Evolutionary conservation across 202 grass and related monocot genomes (phyloP), one percentile per base, ranked within the genome.

Genomic region (Eragrostis tef): DNA sequence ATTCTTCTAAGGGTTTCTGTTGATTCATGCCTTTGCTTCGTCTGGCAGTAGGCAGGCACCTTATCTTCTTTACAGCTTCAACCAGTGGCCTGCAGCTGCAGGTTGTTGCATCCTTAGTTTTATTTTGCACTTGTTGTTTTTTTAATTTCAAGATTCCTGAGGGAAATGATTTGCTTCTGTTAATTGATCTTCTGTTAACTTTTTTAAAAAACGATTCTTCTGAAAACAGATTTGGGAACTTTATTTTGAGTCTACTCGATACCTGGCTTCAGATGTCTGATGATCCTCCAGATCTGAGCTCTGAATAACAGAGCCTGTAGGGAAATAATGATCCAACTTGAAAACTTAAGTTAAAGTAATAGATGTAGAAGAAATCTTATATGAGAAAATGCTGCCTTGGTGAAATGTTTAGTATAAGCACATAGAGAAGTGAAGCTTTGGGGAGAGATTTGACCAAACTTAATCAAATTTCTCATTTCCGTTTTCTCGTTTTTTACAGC

Each of bases 31-130:
- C 63, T 17, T 50, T 57, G 70, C 47, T 69, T 76, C 58, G 77
- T 64, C 66, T 77, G 71, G 71, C 77, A 74, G 81, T 15, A 61
- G 60, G 24, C 31, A 56, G 20, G 21, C 11, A 36, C 71, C 46
- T 84, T 81, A 81, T 77, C 64, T 71, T 76, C 14, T 70, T 80
- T 79, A 44, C 20, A 76, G 78, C 63, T 76, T 75, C 43, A 75
- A 70, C 74, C 51, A 43, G 53, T 52, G 43, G 44, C 12, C 42
- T 11, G 54, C 9, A 64, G 36, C 42, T 11, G 54, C 9, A 64
- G 36, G 46, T 64, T 70, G 45, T 48, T 80, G 53, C 56, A 6
- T 56, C 17, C 54, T 56, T 65, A 11, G 13, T 64, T 70, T 73
- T 16, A 36, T 69, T 84, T n/a, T 53, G 17, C 20, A 31, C 64